Percentiles rank a stretch among this genome's conserved stretches.
Conservation (phyloP, 208 protist species). For the Phytomonas serpens region DNA sequence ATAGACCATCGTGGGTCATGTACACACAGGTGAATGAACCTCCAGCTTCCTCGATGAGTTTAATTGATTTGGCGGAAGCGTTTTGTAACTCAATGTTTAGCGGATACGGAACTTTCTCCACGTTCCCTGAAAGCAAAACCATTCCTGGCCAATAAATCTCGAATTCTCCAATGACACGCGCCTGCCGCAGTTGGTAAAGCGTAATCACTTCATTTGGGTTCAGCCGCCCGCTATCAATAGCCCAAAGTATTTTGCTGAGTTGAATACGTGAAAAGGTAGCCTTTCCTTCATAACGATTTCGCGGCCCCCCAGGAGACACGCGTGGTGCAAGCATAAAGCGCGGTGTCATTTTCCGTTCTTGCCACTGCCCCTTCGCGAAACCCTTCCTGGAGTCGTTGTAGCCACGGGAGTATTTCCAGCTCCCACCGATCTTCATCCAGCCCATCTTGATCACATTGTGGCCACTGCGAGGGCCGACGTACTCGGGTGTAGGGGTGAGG, state of each 20-base stretch:
- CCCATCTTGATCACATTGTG: conserved; percentile 87
- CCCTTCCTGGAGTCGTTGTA: conserved; percentile 77
- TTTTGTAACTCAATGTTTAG: conserved; percentile 87
- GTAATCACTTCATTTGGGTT: conserved; percentile 89
- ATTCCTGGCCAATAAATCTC: conserved; percentile 87
- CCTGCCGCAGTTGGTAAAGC: conserved; percentile 68
- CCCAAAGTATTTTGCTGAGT: conserved; percentile 79
- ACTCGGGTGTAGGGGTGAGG: conserved; percentile 72
- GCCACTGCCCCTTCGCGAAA: conserved; percentile 80
- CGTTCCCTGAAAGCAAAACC: conserved; percentile 56
- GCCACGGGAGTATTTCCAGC: conserved; percentile 77
- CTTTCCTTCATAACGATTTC: conserved; percentile 85
- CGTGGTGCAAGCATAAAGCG: conserved; percentile 87
- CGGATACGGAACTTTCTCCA: conserved; percentile 67
- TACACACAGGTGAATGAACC: conserved; percentile 83
- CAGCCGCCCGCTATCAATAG: conserved; percentile 73
- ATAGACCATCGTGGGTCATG: conserved; percentile 87
- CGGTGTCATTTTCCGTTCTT: conserved; percentile 88
- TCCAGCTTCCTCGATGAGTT: conserved; percentile 82
- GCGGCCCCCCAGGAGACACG: conserved; percentile 66
- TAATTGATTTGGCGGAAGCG: conserved; percentile 66
- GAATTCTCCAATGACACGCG: conserved; percentile 54
- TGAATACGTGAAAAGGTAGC: conserved; percentile 57
- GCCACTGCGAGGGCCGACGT: conserved; percentile 74
- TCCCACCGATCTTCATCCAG: conserved; percentile 89